A percentile compares a stretch with the other conserved stretches of the same genome.
Evolutionary conservation across 345 rosid genomes (phyloP).

Genomic region (Citrus maxima): DNA sequence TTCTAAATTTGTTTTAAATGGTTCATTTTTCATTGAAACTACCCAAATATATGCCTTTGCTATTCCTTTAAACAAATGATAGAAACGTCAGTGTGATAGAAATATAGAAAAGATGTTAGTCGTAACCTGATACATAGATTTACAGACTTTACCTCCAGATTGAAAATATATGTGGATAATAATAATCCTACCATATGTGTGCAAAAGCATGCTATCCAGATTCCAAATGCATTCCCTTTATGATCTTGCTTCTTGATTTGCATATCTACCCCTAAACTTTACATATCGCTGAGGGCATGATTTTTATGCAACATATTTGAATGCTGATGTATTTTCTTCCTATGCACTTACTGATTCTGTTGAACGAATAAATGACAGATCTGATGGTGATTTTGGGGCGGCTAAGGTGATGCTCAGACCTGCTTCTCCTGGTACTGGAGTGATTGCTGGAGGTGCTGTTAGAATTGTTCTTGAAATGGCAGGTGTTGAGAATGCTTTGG

Average conservation of each 20-base stretch:
- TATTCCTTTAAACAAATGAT: neutral
- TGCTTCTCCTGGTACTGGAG: conserved; percentile 89
- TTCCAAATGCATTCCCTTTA: neutral
- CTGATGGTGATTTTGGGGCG: conserved; percentile 84
- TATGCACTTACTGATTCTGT: neutral
- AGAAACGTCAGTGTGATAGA: neutral
- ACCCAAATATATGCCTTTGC: neutral
- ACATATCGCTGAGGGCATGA: neutral
- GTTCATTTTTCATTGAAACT: neutral
- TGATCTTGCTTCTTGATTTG: neutral
- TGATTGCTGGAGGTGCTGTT: conserved; percentile 92
- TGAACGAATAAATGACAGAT: conserved; percentile 34
- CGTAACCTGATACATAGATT: neutral
- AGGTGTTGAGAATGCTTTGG: conserved; percentile 80
- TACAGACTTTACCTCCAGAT: neutral
- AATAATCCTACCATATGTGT: neutral
- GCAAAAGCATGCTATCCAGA: neutral
- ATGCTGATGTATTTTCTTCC: neutral
- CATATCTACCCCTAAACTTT: neutral
- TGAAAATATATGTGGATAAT: neutral
- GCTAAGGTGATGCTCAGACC: conserved; percentile 96
- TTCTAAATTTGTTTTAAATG: neutral
- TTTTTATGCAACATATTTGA: neutral
- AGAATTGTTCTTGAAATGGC: conserved; percentile 92
- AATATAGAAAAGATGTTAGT: neutral